phyloP scores from a whole-genome alignment of 2,329 filamentous ascomycete genomes.

The Aureobasidium lini region DNA sequence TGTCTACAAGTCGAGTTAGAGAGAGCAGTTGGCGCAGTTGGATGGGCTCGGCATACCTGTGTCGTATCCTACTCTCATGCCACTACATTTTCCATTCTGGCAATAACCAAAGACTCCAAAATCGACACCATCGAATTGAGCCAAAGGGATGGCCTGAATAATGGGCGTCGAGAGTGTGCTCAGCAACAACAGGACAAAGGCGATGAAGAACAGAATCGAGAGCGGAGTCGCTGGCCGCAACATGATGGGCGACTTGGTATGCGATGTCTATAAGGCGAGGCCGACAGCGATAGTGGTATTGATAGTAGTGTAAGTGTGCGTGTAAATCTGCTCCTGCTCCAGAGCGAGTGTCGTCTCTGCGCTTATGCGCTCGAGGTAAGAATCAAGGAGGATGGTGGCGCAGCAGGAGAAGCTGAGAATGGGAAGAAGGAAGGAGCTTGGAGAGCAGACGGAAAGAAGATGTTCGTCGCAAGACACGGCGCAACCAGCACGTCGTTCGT shows the following conservation, averaged over 20 bases:
- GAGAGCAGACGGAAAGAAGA: not conserved
- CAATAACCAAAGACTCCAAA: slow-evolving; percentile 96
- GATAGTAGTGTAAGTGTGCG: not conserved
- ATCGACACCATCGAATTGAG: slow-evolving; percentile 64
- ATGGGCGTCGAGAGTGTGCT: slow-evolving; percentile 88
- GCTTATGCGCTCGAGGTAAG: not conserved
- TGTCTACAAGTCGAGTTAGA: slow-evolving; percentile 31
- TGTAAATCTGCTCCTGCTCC: not conserved
- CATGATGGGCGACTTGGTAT: slow-evolving; percentile 47
- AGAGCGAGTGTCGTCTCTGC: slow-evolving; percentile 5
- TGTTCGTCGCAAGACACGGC: slow-evolving; percentile 4
- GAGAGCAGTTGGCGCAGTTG: slow-evolving; percentile 18
- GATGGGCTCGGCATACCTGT: slow-evolving; percentile 51
- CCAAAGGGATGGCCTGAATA: slow-evolving; percentile 76
- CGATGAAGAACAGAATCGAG: slow-evolving; percentile 72
- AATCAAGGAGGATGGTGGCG: not conserved
- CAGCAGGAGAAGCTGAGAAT: not conserved
- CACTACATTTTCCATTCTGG: slow-evolving; percentile 56
- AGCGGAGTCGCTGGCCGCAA: slow-evolving; percentile 89
- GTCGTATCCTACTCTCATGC: slow-evolving; percentile 76
- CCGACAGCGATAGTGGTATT: not conserved
- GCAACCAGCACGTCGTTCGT: slow-evolving; percentile 11
- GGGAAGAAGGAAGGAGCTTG: not conserved
- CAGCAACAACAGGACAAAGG: slow-evolving; percentile 78
- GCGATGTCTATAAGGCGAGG: not conserved